phyloP scores from a whole-genome alignment of 2,329 filamentous ascomycete species.

The Geosmithia putterillii region DNA sequence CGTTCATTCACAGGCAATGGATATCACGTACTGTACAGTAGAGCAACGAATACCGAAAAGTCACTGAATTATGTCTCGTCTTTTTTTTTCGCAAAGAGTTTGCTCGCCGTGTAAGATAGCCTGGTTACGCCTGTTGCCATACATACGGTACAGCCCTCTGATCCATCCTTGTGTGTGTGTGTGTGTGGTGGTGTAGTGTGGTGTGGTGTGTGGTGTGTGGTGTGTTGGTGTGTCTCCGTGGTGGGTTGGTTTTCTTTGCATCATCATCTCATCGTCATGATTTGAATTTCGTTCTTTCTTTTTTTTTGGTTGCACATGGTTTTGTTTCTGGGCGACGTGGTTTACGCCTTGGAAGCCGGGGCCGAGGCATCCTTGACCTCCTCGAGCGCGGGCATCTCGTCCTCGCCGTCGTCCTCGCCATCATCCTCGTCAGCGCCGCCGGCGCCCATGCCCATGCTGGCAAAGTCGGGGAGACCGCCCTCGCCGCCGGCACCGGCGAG shows the following conservation, averaged over 20 bases:
- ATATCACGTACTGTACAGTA: too few species aligned
- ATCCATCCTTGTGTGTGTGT: too few species aligned
- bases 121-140: too few species aligned
- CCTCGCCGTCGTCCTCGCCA: conserved; percentile 50
- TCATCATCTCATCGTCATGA: background rate
- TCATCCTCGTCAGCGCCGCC: conserved; percentile 33
- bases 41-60: too few species aligned
- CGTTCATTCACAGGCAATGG: too few species aligned
- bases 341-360: conserved; percentile 22
- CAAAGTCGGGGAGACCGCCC: conserved; percentile 14
- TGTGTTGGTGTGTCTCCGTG: background rate
- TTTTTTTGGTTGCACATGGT: too few species aligned
- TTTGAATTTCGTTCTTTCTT: background rate
- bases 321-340: background rate
- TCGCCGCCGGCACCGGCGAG: conserved; percentile 48
- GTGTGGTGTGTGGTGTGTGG: too few species aligned
- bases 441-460: conserved; percentile 40
- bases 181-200: too few species aligned
- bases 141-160: too few species aligned
- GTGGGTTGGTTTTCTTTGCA: background rate
- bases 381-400: conserved; percentile 77
- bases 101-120: too few species aligned
- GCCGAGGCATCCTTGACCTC: conserved; percentile 23
- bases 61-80: too few species aligned
- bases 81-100: too few species aligned